Percentiles rank a stretch among this genome's conserved stretches.
phyloP scores from a whole-genome alignment of 345 rosid genomes.

The Gossypium rotundifolium region DNA sequence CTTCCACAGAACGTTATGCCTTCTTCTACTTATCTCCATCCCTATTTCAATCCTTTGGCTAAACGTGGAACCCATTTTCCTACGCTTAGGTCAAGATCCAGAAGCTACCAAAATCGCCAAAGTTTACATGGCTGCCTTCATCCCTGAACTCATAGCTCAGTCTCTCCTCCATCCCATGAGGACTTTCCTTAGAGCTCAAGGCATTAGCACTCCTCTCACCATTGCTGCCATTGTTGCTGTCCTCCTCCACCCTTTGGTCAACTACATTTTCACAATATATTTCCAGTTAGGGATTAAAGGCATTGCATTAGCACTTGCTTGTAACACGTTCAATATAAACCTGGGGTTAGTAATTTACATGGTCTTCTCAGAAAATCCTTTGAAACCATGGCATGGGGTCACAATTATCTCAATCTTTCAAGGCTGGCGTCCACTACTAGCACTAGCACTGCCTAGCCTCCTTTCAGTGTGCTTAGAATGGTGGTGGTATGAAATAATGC shows the following conservation, averaged over 20 bases:
- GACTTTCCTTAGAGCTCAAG: constrained; percentile 68
- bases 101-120: constrained; percentile 60
- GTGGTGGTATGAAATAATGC: constrained; percentile 96
- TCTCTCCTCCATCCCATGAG: constrained; percentile 67
- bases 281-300: constrained; percentile 62
- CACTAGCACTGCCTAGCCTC: constrained; percentile 57
- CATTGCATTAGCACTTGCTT: constrained; percentile 65
- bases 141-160: constrained; percentile 79
- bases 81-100: constrained; percentile 62
- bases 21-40: constrained; percentile 46
- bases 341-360: constrained; percentile 55
- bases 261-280: constrained; percentile 60
- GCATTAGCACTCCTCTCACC: constrained; percentile 59
- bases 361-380: constrained; percentile 24
- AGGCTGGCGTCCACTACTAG: constrained; percentile 72
- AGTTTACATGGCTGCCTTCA: constrained; percentile 51
- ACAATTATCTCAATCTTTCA: constrained; percentile 41
- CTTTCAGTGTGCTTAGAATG: constrained; percentile 80
- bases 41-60: constrained; percentile 66
- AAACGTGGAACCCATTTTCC: constrained; percentile 61
- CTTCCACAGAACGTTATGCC: constrained; percentile 50
- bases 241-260: constrained; percentile 67
- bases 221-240: constrained; percentile 48
- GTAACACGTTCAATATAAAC: constrained; percentile 64
- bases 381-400: constrained; percentile 80